Base-by-base conservation (phyloP, 2,329 filamentous ascomycete species). In the Drechslerella stenobrocha region DNA sequence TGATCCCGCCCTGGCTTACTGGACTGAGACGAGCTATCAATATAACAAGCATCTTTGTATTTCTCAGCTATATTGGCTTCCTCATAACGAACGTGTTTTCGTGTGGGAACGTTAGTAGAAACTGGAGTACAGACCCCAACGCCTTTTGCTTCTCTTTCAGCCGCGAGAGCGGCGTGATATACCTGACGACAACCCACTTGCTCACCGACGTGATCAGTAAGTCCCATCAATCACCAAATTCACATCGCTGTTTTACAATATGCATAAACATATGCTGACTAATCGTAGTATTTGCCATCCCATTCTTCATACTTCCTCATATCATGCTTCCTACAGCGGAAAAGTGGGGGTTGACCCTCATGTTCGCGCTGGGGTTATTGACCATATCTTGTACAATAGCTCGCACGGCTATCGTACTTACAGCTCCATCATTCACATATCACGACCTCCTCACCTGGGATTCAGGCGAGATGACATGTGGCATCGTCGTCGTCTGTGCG, bases 241-340 rank as follows among this genome's bases (percentile, higher is more conserved):
- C 34, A 42, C 9, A 9, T 1, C 8, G 44, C n/a, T n/a, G n/a
- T n/a, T n/a, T n/a, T n/a, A n/a, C n/a, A 9, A 23, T n/a, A 26
- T 11, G n/a, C 48, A 18, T 18, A 51, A 28, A 56, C 20, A 22
- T 50, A 40, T 15, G 4, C 4, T 15, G 18, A 5, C 13, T 8
- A 9, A 20, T n/a, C n/a, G 35, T 26, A 69, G 58, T 69, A 44
- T 69, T 69, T 32, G 23, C 45, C 18, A 69, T 69, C 20, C 64
- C 64, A 1, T 69, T 69, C 28, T 69, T 69, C 23, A 57, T 69
- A 28, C 64, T 69, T 23, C 64, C 64, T 22, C 64, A 69, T 28
- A 58, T 69, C 22, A 61, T 61, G 58, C 64, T 69, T 11, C 64
- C 64, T 4, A 63, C 64, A 2, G 57, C 57, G 9, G 57, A 69